Base-by-base conservation (phyloP, 306 rosid species). In the Senna siamea region DNA sequence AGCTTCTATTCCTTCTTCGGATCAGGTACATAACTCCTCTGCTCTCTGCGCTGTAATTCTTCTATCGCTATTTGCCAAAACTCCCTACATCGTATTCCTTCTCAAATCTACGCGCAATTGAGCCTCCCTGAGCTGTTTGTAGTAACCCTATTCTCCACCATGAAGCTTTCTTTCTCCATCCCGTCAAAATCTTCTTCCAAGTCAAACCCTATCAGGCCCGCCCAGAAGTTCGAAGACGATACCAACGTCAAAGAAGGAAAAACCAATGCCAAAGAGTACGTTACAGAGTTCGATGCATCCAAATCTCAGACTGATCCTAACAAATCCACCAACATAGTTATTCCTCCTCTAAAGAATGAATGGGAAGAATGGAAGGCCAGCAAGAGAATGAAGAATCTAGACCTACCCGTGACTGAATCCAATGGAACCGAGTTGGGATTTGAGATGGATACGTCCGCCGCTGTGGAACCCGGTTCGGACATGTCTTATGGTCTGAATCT, bases 401-500 rank as follows among this genome's bases (percentile, higher is more conserved):
- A 68, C 3, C 53, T 68, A 15, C 73, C 73, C 30, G 17, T 68
- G 47, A 68, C 72, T 9, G 72, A 63, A 34, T 19, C 51, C 26
- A 40, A 40, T 6, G 69, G 32, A 11, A 63, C 51, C 2, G 71
- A 83, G 56, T 77, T 89, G 22, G 28, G 72, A 0, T 89, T 91
- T 62, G 89, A 81, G 74, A 50, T 46, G 7, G 90, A 85, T 22
- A 22, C 88, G 1, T 51, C 56, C 1, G 17, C 54, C 17, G 76
- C 70, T 8, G 74, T 53, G 4, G 68, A 32, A n/a, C 66, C 73
- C 6, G 85, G 69, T 7, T 78, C 89, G 48, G 79, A 78, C 2
- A 74, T 90, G 15, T 47, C 91, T 0, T 88, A 65, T 47, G 93
- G 95, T 34, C 90, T 93, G 70, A 90, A 81, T 79, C 77, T 90